Evolutionary conservation across 176 grass and related monocot genomes (phyloP), one percentile per base, ranked within the genome.

Genomic region (Carex cristatella): DNA sequence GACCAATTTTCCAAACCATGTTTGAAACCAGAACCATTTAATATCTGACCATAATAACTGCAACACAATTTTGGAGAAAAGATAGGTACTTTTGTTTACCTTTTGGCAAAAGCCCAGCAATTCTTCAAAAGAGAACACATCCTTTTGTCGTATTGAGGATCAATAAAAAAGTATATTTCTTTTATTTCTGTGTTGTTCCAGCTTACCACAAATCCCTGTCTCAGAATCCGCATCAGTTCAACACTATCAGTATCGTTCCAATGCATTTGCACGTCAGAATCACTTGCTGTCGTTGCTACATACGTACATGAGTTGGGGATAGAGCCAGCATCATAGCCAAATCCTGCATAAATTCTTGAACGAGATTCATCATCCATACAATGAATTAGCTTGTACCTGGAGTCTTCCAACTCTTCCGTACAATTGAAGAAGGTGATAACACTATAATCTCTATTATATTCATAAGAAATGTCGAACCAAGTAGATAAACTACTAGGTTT

Each of bases 191-290:
- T 23, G 7, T 8, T 0, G 23, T 10, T 23, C 61, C 61, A 64
- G 23, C 23, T 30, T 9, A 64, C 27, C 61, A 64, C 23, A 64
- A 64, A 64, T 64, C 61, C 61, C 23, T 30, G 16, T 64, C 61
- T 30, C 61, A 64, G 61, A 2, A 64, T 64, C 23, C 10, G 23
- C 61, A 64, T 64, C 61, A 64, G 4, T 10, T 64, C 19, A 28
- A 10, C 61, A 64, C 23, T 8, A 64, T 31, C 2, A 64, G 1
- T 64, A 10, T 27, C 23, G 1, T 64, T 27, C 61, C 23, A 64
- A 27, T 0, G 19, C 1, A 2, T 30, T 10, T 0, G 0, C 23
- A 11, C 0, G 2, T 30, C 1, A 28, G 0, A 9, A 61, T 61
- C 2, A 2, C 23, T 1, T 23, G 0, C 10, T 10, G 61, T 10